Evolutionary conservation across 306 rosid species (phyloP), one percentile per base, ranked within the genome.

Genomic region (Cucurbita ficifolia): DNA sequence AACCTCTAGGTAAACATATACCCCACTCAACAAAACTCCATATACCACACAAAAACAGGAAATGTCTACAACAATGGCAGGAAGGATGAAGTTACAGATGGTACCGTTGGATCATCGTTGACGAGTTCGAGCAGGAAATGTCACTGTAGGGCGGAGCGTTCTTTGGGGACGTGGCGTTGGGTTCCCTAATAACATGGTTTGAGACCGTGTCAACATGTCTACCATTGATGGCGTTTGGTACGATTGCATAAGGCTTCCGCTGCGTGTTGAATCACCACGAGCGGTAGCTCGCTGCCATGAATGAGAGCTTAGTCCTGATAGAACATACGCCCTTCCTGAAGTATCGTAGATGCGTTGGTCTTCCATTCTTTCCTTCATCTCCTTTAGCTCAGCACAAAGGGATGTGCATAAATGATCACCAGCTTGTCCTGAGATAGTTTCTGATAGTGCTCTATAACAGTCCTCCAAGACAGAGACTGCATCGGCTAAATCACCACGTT

Each of bases 251-350:
- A 56, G 65, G 53, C 76, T 55, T 21, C 71, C 71, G 16, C 43
- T 75, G 17, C 46, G 16, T 14, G 77, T 58, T 5, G 70, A 75
- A 33, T 75, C 71, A 11, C 77, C 77, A 12, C 77, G 77, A 1
- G 77, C 46, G 0, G 77, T 75, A n/a, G 77, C 77, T 61, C 77
- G 52, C 71, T 75, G 77, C 77, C 71, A 60, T 43, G 77, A 75
- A 61, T 75, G 77, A 8, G 77, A 75, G 48, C 77, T 75, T 54
- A 75, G 54, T 60, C 77, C 77, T 35, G 77, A 75, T 60, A 75
- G 70, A 46, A 75, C 77, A 48, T 75, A 75, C 9, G 77, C 77
- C 45, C 77, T 45, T 60, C 77, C 77, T 0, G 77, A 75, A 2
- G 77, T 46, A 10, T 75, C 77, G 6, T 75, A 75, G 50, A 48